Base-by-base conservation (phyloP, 2,329 filamentous ascomycete species). In the Colletotrichum scovillei region DNA sequence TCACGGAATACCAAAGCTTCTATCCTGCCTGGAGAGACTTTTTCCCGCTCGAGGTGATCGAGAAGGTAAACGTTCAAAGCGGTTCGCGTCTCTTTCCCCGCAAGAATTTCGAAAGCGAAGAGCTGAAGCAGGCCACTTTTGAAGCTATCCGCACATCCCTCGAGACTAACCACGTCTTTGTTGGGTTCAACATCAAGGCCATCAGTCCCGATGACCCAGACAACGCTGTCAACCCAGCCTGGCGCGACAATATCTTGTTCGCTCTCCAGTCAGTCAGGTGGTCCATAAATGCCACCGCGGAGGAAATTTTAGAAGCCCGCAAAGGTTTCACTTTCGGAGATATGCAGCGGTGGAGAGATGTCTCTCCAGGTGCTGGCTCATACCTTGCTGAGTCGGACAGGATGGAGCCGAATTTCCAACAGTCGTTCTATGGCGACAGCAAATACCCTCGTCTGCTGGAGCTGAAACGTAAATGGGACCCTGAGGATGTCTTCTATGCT, bases 211-310 rank as follows among this genome's bases (percentile, higher is more conserved):
- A 72, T 11, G 19, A 79, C 26, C 67, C 79, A 6, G 77, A 79
- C 52, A 84, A 82, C 24, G 80, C 83, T 4, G 78, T 83, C 22
- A 83, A 84, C 60, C 86, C 85, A 1, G 86, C 86, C 0, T 88
- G 86, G 86, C 80, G 87, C 24, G 80, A 81, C 0, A 81, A 82
- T 8, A 77, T 79, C 24, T 76, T 84, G 76, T 81, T 81, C 63
- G 76, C 76, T 52, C 83, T 84, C 73, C 74, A 76, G 73, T 65
- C 62, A 1, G 66, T 57, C 9, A 28, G 56, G 5, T 74, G 74
- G 74, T 62, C 67, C 6, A 19, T 35, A 7, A 55, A 68, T 28
- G 71, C 73, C 14, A 69, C 73, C 2, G 12, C 53, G 9, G 67
- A 63, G 4, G 56, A 70, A 35, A 70, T 75, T 12, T 3, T 63